Evolutionary conservation across 169 alveolate species (phyloP).

Genomic region (Eimeria tenella): DNA sequence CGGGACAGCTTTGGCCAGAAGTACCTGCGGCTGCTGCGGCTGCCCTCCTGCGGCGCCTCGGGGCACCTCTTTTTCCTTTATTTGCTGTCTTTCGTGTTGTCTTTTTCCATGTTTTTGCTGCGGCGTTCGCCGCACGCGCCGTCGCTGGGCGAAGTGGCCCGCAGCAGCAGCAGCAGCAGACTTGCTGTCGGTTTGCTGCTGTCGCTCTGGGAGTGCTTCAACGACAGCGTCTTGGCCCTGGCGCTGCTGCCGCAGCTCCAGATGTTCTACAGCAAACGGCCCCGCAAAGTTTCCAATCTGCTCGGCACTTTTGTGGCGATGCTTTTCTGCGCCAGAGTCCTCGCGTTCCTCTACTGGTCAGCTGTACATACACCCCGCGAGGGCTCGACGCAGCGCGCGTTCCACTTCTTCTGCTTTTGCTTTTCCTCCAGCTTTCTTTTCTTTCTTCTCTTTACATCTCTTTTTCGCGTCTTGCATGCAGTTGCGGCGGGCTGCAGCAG

Average conservation of each 20-base stretch:
- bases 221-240: slow-evolving; percentile 82
- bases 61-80: slow-evolving; percentile 40
- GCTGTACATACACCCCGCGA: background rate
- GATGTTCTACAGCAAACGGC: slow-evolving; percentile 84
- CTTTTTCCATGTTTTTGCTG: slow-evolving; percentile 67
- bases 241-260: slow-evolving; percentile 84
- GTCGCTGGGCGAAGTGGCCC: slow-evolving; percentile 50
- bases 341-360: slow-evolving; percentile 82
- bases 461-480: background rate
- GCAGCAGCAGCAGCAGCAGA: slow-evolving; percentile 67
- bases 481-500: too few species aligned
- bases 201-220: slow-evolving; percentile 85
- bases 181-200: slow-evolving; percentile 66
- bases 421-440: too few species aligned
- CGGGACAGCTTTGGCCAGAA: slow-evolving; percentile 83
- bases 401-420: background rate
- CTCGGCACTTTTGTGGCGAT: slow-evolving; percentile 83
- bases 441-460: background rate
- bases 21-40: slow-evolving; percentile 21
- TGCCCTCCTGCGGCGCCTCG: background rate
- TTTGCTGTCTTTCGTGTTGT: slow-evolving; percentile 42
- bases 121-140: slow-evolving; percentile 73
- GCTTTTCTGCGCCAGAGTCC: slow-evolving; percentile 81
- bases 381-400: too few species aligned
- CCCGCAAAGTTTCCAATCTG: slow-evolving; percentile 81